phyloP scores from a whole-genome alignment of 768 basidiomycete genomes.

The Gelatoporia subvermispora region DNA sequence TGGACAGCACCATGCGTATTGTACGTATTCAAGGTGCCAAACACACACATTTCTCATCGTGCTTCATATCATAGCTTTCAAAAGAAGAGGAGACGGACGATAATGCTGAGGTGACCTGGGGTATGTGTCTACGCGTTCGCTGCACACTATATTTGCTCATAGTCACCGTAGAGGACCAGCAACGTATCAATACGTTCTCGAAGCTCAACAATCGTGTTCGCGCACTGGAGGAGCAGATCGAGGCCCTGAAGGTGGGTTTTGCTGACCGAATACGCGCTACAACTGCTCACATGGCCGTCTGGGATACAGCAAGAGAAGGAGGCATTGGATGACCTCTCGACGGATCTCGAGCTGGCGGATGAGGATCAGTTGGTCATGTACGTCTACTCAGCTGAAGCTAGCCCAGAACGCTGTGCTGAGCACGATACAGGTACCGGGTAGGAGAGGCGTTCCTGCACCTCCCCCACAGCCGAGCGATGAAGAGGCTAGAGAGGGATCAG shows the following conservation, averaged over 20 bases:
- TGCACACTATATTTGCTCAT: not conserved
- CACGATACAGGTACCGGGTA: slow-evolving; percentile 68
- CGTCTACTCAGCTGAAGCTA: slow-evolving; percentile 19
- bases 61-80: slow-evolving; percentile 44
- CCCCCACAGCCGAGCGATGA: slow-evolving; percentile 59
- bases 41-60: not conserved
- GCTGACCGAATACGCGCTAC: not conserved
- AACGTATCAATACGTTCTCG: slow-evolving; percentile 87
- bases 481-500: slow-evolving; percentile 69
- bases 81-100: slow-evolving; percentile 76
- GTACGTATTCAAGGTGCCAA: not conserved
- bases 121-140: slow-evolving; percentile 33
- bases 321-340: slow-evolving; percentile 82
- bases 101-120: slow-evolving; percentile 79
- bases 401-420: not conserved
- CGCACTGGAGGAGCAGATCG: slow-evolving; percentile 66
- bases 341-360: slow-evolving; percentile 85
- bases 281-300: not conserved
- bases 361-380: slow-evolving; percentile 79
- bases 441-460: slow-evolving; percentile 89
- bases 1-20: not conserved
- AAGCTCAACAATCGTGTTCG: slow-evolving; percentile 81
- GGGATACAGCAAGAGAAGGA: slow-evolving; percentile 83
- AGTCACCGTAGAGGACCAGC: slow-evolving; percentile 53
- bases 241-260: slow-evolving; percentile 60